Percentiles rank a stretch among this genome's conserved stretches.
Evolutionary conservation across 768 basidiomycete genomes (phyloP).

Genomic region (Tylopilus cervinicoccineus): DNA sequence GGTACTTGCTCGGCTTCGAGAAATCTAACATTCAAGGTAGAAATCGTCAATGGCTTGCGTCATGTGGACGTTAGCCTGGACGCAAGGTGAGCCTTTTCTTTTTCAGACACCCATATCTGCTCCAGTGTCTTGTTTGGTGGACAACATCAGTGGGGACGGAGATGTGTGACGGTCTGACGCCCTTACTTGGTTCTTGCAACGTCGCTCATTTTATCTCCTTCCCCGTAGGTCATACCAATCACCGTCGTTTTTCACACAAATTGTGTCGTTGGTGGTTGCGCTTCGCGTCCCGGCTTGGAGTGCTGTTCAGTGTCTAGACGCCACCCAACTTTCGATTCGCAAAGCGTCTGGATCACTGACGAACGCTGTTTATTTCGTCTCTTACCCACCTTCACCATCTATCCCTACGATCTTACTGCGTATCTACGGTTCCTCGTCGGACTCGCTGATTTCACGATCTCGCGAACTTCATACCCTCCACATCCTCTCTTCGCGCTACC

Average conservation of each 20-base stretch:
- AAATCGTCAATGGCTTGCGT: constrained; percentile 55
- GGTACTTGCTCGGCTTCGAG: constrained; percentile 33
- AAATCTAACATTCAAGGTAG: constrained; percentile 38
- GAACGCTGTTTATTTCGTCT: constrained; percentile 96
- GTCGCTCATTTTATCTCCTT: constrained; percentile 17
- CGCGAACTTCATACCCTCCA: constrained; percentile 87
- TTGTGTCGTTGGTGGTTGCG: constrained; percentile 52
- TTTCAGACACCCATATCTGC: constrained; percentile 12
- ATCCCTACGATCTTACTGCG: constrained; percentile 77
- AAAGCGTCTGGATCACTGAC: constrained; percentile 92
- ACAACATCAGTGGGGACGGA: constrained; percentile 32
- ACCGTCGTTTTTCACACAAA: constrained; percentile 45
- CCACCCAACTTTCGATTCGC: constrained; percentile 54
- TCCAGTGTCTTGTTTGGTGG: constrained; percentile 28
- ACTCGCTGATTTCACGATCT: constrained; percentile 80
- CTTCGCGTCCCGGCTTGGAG: constrained; percentile 62
- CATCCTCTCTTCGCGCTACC: constrained; percentile 81
- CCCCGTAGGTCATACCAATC: constrained; percentile 61
- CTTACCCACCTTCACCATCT: constrained; percentile 51
- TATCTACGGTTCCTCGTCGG: constrained; percentile 88
- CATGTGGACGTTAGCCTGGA: constrained; percentile 56
- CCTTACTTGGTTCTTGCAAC: constrained; percentile 14
- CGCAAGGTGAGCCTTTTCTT: constrained; percentile 58
- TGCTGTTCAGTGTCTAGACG: constrained; percentile 38
- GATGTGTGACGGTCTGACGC: constrained; percentile 35